Percentiles rank a stretch among this genome's conserved stretches.
These are phyloP conservation scores for Aureobasidium melanogenum DNA, from an alignment of 2,329 filamentous ascomycete species.

Conservation along the genomic window DNA sequence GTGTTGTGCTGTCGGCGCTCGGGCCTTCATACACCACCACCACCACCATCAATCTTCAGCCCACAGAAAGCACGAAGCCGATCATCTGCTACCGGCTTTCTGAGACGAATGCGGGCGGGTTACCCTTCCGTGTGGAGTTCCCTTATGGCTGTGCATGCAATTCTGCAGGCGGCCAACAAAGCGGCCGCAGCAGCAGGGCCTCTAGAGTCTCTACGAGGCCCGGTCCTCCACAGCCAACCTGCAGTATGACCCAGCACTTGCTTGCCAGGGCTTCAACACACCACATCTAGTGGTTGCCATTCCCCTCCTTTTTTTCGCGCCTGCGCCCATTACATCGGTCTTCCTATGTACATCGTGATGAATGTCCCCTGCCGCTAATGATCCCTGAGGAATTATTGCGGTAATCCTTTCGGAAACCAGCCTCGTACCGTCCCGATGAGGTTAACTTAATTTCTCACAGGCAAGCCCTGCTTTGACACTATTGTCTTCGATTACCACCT, in stretches of 20 bases:
- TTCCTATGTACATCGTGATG: background rate
- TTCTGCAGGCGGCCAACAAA: conserved; percentile 10
- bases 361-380: conserved; percentile 5
- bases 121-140: conserved; percentile 7
- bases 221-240: conserved; percentile 3
- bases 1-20: conserved; percentile 6
- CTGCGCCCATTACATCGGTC: background rate
- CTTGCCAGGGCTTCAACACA: background rate
- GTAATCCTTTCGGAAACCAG: conserved; percentile 7
- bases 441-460: conserved; percentile 10
- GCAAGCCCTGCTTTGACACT: conserved; percentile 7
- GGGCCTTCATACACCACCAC: background rate
- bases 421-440: conserved; percentile 12
- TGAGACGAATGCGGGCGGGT: conserved; percentile 6
- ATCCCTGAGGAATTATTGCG: conserved; percentile 3
- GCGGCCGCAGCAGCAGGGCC: conserved; percentile 9
- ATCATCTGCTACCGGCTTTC: conserved; percentile 1
- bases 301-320: conserved; percentile 1
- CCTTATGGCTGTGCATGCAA: conserved; percentile 4
- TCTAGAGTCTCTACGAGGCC: conserved; percentile 1
- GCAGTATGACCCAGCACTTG: conserved; percentile 1
- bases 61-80: conserved; percentile 8
- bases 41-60: background rate
- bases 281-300: background rate
- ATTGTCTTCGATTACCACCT: conserved; percentile 3